These are phyloP conservation scores for Trichocomaceae sp. DNA, from an alignment of 2,329 filamentous ascomycete species.

Conservation along the genomic window DNA sequence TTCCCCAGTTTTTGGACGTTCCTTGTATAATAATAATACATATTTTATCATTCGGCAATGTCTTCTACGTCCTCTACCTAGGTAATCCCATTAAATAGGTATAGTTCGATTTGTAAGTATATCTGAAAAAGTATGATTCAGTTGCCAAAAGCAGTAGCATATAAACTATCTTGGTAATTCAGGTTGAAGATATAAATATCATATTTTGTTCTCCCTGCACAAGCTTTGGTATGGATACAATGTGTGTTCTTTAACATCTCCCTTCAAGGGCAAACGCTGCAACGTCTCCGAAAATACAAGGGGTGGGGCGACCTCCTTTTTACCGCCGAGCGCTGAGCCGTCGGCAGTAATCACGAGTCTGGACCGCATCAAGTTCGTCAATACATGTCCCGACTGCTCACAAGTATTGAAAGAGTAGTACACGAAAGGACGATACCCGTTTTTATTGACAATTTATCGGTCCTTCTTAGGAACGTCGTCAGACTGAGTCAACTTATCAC, in stretches of 20 bases:
- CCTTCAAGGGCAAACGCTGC: not conserved
- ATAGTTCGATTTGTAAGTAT: not conserved
- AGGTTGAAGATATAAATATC: not conserved
- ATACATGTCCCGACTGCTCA: constrained; percentile 1
- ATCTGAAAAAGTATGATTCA: not conserved
- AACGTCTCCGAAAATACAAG: not conserved
- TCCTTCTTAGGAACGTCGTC: constrained; percentile 50
- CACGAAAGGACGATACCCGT: not conserved
- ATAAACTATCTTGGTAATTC: not conserved
- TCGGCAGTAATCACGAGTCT: not conserved
- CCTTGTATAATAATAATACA: constrained; percentile 53
- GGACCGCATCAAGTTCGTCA: not conserved
- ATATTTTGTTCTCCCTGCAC: not conserved
- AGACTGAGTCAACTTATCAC: constrained; percentile 64
- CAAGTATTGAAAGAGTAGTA: not conserved
- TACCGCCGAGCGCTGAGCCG: not conserved
- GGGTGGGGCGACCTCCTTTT: not conserved
- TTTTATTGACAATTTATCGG: constrained; percentile 32
- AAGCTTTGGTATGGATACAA: constrained; percentile 6
- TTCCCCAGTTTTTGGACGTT: constrained; percentile 99
- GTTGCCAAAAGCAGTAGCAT: not conserved
- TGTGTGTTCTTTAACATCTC: not conserved
- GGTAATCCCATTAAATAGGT: too few species aligned
- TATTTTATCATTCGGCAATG: too few species aligned
- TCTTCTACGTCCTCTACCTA: too few species aligned